Conservation (phyloP, 192 early-diverging fungal genomes). For the Umbelopsis isabellina region DNA sequence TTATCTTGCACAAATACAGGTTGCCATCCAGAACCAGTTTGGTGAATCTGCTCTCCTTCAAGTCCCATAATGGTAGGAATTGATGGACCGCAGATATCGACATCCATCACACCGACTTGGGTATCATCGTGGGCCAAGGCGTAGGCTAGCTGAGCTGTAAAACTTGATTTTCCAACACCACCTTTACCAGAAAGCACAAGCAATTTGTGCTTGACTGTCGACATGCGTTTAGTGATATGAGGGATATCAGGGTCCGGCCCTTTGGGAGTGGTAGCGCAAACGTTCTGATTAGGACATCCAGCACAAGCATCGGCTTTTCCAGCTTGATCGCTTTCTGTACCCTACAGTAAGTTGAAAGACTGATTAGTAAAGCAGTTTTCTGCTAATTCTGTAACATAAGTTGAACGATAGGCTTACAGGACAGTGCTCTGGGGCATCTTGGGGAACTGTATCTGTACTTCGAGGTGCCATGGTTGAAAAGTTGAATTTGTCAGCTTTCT, state of each 20-base stretch:
- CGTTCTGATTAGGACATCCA: slow-evolving; percentile 81
- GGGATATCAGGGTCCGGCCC: slow-evolving; percentile 81
- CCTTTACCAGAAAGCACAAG: slow-evolving; percentile 97
- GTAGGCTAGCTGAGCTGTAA: slow-evolving; percentile 89
- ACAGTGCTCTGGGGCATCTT: slow-evolving; percentile 76
- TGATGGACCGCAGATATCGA: slow-evolving; percentile 96
- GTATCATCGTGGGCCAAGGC: slow-evolving; percentile 65
- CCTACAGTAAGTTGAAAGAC: slow-evolving; percentile 39
- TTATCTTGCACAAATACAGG: slow-evolving; percentile 81
- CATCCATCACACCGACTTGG: slow-evolving; percentile 87
- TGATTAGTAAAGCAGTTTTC: background rate
- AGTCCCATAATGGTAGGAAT: slow-evolving; percentile 94
- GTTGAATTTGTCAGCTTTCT: slow-evolving; percentile 13
- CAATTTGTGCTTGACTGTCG: slow-evolving; percentile 80
- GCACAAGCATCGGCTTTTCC: slow-evolving; percentile 76
- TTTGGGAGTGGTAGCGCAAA: slow-evolving; percentile 76
- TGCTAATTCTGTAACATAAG: background rate
- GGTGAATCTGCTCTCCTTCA: slow-evolving; percentile 81
- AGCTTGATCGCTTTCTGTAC: slow-evolving; percentile 70
- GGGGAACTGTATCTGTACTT: slow-evolving; percentile 38
- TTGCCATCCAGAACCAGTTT: slow-evolving; percentile 78
- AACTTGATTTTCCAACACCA: slow-evolving; percentile 96
- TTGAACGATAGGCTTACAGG: slow-evolving; percentile 43
- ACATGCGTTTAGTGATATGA: slow-evolving; percentile 65
- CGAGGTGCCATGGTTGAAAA: slow-evolving; percentile 7